Base-by-base conservation (phyloP, 2,329 filamentous ascomycete species). In the Trichophyton simii region DNA sequence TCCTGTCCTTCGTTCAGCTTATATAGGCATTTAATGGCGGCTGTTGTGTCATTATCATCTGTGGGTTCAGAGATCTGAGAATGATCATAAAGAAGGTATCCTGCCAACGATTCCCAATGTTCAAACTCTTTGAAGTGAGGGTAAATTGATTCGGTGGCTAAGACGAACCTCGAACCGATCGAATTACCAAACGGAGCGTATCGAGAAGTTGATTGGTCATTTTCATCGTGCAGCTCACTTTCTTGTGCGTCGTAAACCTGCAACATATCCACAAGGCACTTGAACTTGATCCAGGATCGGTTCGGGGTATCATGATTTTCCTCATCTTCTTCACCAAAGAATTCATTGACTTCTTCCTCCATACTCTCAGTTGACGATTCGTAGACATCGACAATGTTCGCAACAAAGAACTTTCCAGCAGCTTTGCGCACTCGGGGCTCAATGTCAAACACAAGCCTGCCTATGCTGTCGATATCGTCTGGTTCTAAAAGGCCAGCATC, bases 51-150 rank as follows among this genome's bases (percentile, higher is more conserved):
- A 31, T 82, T 81, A 8, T 77, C 78, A 57, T 82, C 80, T 1
- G 80, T 75, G 25, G 71, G 68, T 70, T 81, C 73, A 66, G 79
- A 74, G 67, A 85, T 77, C 72, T 83, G 71, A 0, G 91, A 94
- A 72, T 97, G 91, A 68, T 99, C 94, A 71, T 89, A 95, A 1
- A 99, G 79, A 5, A 99, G 81, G 72, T 96, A 99, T 15, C 91
- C 91, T 28, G 91, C 87, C 61, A 99, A 75, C 3, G 88, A 82
- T 70, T 95, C 89, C 94, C 94, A 99, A 62, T 91, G 85, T 66
- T 85, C 83, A 34, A 96, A 81, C 67, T 94, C 89, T 0, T 84
- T 79, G 63, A 96, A 83, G 67, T 87, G 87, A 65, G 94, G 88
- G 68, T 89, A 95, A 3, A 97, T 80, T 0, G 86, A 88, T 71